phyloP scores from a whole-genome alignment of 2,329 filamentous ascomycete genomes.

The Arthroderma sp. region DNA sequence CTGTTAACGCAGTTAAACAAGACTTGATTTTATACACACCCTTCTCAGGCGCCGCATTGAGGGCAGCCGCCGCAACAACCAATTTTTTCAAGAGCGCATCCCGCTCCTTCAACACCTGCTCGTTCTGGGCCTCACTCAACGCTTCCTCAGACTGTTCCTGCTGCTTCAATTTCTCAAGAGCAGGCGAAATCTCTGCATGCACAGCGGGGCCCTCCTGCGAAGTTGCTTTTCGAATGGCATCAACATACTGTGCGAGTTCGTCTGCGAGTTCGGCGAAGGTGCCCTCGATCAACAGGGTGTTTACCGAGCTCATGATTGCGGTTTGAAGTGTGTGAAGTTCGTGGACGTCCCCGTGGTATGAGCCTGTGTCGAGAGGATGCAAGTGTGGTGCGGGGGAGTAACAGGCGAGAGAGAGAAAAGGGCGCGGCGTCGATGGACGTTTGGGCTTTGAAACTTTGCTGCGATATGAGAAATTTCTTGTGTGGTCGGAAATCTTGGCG shows the following conservation, averaged over 20 bases:
- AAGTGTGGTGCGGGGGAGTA: no score
- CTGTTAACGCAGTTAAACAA: constrained; percentile 4
- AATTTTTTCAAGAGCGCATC: constrained; percentile 84
- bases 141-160: constrained; percentile 41
- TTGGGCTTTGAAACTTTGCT: no score
- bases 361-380: no score
- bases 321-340: no score
- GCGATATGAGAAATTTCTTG: no score
- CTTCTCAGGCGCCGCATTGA: constrained; percentile 86
- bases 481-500: no score
- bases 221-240: constrained; percentile 56
- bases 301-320: constrained; percentile 42
- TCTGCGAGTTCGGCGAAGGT: constrained; percentile 82
- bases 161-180: constrained; percentile 46
- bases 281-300: constrained; percentile 68
- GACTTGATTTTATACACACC: constrained; percentile 28
- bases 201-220: constrained; percentile 37
- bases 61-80: constrained; percentile 59
- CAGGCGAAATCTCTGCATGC: constrained; percentile 53
- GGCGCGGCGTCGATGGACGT: no score
- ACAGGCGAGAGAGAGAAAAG: no score
- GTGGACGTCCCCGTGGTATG: no score
- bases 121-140: constrained; percentile 24
- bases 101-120: constrained; percentile 41
- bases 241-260: constrained; percentile 91